phyloP scores from a whole-genome alignment of 352 stramenopile species.

The Pythium biforme region DNA sequence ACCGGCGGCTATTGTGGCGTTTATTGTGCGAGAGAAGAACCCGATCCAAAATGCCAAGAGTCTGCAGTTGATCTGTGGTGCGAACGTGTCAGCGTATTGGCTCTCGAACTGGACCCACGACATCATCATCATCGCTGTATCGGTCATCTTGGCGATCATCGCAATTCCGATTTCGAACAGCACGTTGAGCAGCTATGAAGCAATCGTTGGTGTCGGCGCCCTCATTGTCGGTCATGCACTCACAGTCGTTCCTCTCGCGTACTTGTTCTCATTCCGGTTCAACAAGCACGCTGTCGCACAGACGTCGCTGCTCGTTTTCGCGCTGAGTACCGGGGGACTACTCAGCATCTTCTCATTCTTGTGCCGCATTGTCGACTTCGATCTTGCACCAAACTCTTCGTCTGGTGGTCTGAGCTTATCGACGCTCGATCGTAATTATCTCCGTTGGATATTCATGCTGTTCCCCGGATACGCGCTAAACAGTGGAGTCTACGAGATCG shows the following conservation, averaged over 20 bases:
- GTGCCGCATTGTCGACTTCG: constrained; percentile 56
- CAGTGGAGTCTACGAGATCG: constrained; percentile 63
- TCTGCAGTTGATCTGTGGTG: constrained; percentile 46
- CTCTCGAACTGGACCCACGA: constrained; percentile 42
- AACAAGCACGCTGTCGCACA: constrained; percentile 55
- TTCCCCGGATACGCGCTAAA: constrained; percentile 67
- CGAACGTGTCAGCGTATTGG: constrained; percentile 42
- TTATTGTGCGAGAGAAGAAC: constrained; percentile 48
- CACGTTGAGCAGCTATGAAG: constrained; percentile 16
- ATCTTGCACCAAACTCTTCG: constrained; percentile 8
- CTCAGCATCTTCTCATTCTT: constrained; percentile 75
- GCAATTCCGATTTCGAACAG: constrained; percentile 33
- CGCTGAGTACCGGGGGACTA: constrained; percentile 46
- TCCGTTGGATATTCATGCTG: constrained; percentile 69
- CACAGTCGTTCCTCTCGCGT: constrained; percentile 51
- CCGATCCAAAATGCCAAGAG: constrained; percentile 50
- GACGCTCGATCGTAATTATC: constrained; percentile 53
- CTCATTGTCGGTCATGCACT: constrained; percentile 43
- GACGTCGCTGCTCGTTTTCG: constrained; percentile 58
- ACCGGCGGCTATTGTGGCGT: constrained; percentile 40
- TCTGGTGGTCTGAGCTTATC: constrained; percentile 37
- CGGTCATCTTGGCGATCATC: constrained; percentile 28
- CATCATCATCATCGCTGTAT: constrained; percentile 30
- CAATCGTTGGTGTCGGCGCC: constrained; percentile 37
- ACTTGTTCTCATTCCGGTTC: constrained; percentile 57